Conservation (phyloP, 2,329 filamentous ascomycete genomes). For the Monosporascus sp. region DNA sequence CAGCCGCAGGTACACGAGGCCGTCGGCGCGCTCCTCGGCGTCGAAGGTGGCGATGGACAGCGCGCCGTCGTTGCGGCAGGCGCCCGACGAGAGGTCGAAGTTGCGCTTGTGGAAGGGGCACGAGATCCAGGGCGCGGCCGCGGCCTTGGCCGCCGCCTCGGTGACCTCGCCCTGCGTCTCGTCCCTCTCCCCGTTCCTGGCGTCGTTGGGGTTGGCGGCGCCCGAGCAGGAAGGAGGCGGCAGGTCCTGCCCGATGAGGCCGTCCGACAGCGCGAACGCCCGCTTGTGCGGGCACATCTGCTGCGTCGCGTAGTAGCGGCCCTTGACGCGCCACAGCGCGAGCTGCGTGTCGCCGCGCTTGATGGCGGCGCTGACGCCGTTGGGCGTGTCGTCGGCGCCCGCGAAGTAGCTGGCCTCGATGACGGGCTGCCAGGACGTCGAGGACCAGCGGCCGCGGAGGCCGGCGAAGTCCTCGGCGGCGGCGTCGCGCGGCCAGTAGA, state of each 20-base stretch:
- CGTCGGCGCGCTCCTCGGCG: conserved; percentile 67
- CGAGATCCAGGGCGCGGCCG: conserved; percentile 64
- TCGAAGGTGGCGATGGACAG: conserved; percentile 81
- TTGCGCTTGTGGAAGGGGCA: conserved; percentile 90
- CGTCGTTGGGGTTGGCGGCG: conserved; percentile 16
- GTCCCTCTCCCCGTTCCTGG: conserved; percentile 25
- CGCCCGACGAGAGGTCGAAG: conserved; percentile 68
- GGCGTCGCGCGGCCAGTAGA: conserved; percentile 66
- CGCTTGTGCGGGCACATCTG: conserved; percentile 95
- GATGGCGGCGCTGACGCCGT: conserved; percentile 69
- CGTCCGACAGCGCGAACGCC: conserved; percentile 83
- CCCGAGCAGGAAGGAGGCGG: conserved; percentile 9
- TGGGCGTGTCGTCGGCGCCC: conserved; percentile 56
- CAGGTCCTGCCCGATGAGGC: conserved; percentile 67
- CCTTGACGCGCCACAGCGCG: conserved; percentile 77
- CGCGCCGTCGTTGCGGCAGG: conserved; percentile 67
- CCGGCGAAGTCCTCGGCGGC: conserved; percentile 68
- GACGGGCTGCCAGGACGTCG: conserved; percentile 73
- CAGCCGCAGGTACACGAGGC: conserved; percentile 73
- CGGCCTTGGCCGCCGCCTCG: conserved; percentile 6
- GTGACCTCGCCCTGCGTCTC: conserved; percentile 9
- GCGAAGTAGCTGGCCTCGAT: conserved; percentile 66
- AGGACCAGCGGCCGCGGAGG: conserved; percentile 56
- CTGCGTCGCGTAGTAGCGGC: conserved; percentile 78
- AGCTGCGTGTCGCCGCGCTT: conserved; percentile 87